Conservation (phyloP, 371 early-diverging fungal genomes). For the Mortierella sp. region DNA sequence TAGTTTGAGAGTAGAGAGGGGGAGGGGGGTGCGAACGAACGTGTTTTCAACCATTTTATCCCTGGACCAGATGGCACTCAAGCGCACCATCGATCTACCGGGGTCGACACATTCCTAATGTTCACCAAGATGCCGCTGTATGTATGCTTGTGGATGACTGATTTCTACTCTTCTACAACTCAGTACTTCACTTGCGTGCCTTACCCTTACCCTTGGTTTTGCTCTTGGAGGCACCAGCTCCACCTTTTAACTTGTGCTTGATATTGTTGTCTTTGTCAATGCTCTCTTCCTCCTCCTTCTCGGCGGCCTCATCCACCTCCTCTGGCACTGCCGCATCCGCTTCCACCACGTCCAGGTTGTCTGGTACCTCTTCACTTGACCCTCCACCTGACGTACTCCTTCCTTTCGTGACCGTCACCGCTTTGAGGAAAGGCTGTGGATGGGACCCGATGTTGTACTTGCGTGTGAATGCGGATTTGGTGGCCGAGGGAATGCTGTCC, state of each 20-base stretch:
- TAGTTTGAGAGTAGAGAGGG: too few species aligned
- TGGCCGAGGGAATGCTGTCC: slow-evolving; percentile 71
- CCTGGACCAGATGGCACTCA: too few species aligned
- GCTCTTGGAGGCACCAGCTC: slow-evolving; percentile 25
- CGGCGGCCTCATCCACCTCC: slow-evolving; percentile 68
- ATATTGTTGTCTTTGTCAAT: slow-evolving; percentile 62
- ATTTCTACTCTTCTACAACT: too few species aligned
- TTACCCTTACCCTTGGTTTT: slow-evolving; percentile 39
- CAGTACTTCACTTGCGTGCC: slow-evolving; percentile 17
- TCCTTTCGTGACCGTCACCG: slow-evolving; percentile 54
- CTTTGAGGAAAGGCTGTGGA: slow-evolving; percentile 72
- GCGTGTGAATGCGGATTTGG: slow-evolving; percentile 85
- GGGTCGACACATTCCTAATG: too few species aligned
- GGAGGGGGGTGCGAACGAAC: too few species aligned
- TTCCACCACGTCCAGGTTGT: slow-evolving; percentile 61
- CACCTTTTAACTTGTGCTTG: slow-evolving; percentile 41
- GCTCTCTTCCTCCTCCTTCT: slow-evolving; percentile 58
- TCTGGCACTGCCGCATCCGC: slow-evolving; percentile 70
- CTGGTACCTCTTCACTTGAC: slow-evolving; percentile 75
- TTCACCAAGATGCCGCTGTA: too few species aligned
- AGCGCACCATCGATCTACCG: too few species aligned
- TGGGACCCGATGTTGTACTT: slow-evolving; percentile 83
- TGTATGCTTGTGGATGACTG: too few species aligned
- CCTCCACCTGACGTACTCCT: slow-evolving; percentile 52
- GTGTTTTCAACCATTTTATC: too few species aligned